Conservation (phyloP, 2,329 filamentous ascomycete genomes). For the Aureobasidium sp. region DNA sequence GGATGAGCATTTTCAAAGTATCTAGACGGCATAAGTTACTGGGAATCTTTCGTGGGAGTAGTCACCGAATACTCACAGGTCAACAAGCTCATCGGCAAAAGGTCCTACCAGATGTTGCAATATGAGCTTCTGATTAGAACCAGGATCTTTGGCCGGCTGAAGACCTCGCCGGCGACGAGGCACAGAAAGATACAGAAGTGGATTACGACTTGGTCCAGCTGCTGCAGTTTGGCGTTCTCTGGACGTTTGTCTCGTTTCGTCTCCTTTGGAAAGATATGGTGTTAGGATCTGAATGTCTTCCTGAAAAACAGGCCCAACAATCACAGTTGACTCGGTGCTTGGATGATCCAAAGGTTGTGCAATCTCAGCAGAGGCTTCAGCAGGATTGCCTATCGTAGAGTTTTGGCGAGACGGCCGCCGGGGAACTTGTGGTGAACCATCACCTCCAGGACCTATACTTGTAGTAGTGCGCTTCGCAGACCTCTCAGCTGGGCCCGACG, state of each 20-base stretch:
- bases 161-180: constrained; percentile 3
- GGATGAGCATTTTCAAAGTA: constrained; percentile 34
- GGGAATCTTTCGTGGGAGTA: too few relatives aligned
- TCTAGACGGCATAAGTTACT: constrained; percentile 2
- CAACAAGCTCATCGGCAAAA: not conserved
- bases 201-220: not conserved
- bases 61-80: not conserved
- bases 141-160: constrained; percentile 4
- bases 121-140: not conserved
- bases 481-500: not conserved
- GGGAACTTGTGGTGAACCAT: not conserved
- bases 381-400: not conserved
- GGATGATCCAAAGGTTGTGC: constrained; percentile 2
- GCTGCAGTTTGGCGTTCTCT: not conserved
- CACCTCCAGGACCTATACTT: not conserved
- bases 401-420: not conserved
- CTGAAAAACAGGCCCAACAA: not conserved
- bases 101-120: constrained; percentile 1
- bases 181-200: constrained; percentile 3
- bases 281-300: constrained; percentile 3
- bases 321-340: not conserved
- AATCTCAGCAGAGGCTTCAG: not conserved
- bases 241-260: not conserved
- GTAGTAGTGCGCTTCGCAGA: not conserved
- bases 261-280: not conserved